Evolutionary conservation across 2,329 filamentous ascomycete genomes (phyloP).

Genomic region (Cladobotryum mycophilum): DNA sequence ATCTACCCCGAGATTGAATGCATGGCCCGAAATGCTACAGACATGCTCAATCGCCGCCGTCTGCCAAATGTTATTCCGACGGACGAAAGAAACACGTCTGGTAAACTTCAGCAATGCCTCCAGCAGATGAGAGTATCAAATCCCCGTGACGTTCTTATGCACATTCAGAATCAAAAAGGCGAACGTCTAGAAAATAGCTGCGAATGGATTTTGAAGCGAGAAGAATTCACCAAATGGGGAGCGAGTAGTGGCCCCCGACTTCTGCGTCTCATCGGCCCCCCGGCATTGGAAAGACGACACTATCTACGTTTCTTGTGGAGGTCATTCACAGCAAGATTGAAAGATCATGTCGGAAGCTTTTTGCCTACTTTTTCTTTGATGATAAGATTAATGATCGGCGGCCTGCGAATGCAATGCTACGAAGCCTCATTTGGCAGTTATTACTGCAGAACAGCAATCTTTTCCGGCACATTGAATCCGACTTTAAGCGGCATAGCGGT

Average conservation of each 20-base stretch:
- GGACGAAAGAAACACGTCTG: background rate
- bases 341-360: background rate
- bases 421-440: constrained; percentile 13
- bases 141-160: constrained; percentile 3
- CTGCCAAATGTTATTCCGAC: background rate
- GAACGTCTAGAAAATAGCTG: constrained; percentile 9
- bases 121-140: constrained; percentile 6
- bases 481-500: background rate
- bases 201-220: constrained; percentile 11
- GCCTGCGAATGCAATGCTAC: constrained; percentile 6
- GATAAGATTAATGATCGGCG: constrained; percentile 8
- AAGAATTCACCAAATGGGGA: constrained; percentile 8
- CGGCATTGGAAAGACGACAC: constrained; percentile 12
- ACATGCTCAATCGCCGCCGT: background rate
- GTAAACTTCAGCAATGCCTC: constrained; percentile 3
- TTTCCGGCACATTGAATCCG: constrained; percentile 4
- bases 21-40: constrained; percentile 1
- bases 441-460: constrained; percentile 11
- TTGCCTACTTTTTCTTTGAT: constrained; percentile 12
- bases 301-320: constrained; percentile 12
- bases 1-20: constrained; percentile 9
- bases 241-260: background rate
- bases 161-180: constrained; percentile 7
- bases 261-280: constrained; percentile 10
- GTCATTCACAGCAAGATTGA: constrained; percentile 5